These are phyloP conservation scores for Termitomyces eurrhizus DNA, from an alignment of 768 basidiomycete genomes.

Conservation along the genomic window DNA sequence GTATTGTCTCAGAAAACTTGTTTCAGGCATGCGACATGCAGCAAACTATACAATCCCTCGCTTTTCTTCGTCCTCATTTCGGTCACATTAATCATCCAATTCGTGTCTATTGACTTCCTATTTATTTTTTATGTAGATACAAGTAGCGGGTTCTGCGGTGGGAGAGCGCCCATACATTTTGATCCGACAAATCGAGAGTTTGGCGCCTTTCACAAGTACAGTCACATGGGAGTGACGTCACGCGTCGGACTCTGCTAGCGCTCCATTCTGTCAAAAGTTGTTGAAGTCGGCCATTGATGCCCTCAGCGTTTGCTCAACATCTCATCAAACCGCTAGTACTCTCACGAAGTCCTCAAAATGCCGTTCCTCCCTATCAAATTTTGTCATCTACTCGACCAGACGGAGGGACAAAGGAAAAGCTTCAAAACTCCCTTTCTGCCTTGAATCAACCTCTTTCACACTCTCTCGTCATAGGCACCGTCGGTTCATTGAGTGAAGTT, in stretches of 20 bases:
- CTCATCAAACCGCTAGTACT: conserved; percentile 30
- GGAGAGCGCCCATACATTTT: too few relatives aligned
- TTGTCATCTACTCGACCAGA: not conserved
- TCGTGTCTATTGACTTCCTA: too few relatives aligned
- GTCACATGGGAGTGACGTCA: conserved; percentile 19
- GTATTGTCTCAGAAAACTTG: too few relatives aligned
- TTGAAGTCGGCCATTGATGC: conserved; percentile 15
- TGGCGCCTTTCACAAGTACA: too few relatives aligned
- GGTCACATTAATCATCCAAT: too few relatives aligned
- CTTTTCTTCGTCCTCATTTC: too few relatives aligned
- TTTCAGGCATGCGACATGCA: too few relatives aligned
- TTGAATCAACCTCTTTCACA: conserved; percentile 26
- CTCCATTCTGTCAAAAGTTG: not conserved
- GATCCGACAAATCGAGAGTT: too few relatives aligned
- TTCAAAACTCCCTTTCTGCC: conserved; percentile 35
- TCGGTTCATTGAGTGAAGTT: conserved; percentile 25
- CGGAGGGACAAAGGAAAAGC: conserved; percentile 24
- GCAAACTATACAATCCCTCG: too few relatives aligned
- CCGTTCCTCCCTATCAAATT: not conserved
- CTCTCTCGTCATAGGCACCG: conserved; percentile 20
- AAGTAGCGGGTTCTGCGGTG: too few relatives aligned
- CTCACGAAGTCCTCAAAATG: conserved; percentile 21
- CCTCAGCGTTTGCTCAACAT: conserved; percentile 37
- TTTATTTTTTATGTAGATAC: too few relatives aligned
- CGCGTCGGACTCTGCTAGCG: conserved; percentile 7